Conservation (phyloP, 2,329 filamentous ascomycete genomes). For the Laburnicola sp. region DNA sequence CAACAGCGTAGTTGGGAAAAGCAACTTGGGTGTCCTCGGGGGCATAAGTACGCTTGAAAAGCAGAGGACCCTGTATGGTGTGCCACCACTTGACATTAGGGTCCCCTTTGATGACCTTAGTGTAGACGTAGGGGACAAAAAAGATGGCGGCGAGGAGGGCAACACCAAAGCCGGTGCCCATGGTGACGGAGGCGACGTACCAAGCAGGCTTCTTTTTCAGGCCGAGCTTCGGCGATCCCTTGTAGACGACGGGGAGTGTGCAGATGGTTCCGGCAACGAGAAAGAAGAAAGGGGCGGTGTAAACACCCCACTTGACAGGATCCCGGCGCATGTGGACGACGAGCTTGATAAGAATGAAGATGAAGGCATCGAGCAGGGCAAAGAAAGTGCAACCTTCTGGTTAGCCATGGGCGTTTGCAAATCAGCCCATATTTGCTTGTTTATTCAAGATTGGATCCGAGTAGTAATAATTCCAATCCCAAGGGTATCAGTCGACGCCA, state of each 20-base stretch:
- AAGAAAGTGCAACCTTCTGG: no score
- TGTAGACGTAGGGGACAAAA: constrained; percentile 72
- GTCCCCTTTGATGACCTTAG: constrained; percentile 70
- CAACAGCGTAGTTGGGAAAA: constrained; percentile 75
- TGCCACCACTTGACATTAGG: constrained; percentile 65
- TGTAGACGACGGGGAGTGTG: constrained; percentile 78
- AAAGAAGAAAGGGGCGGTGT: constrained; percentile 74
- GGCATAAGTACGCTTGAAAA: constrained; percentile 58
- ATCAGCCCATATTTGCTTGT: not conserved
- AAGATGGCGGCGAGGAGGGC: constrained; percentile 64
- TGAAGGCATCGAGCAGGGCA: constrained; percentile 57
- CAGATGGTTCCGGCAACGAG: constrained; percentile 73
- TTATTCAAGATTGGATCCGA: not conserved
- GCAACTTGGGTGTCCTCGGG: constrained; percentile 57
- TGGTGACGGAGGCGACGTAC: constrained; percentile 68
- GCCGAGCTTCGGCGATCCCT: constrained; percentile 70
- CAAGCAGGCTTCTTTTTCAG: constrained; percentile 67
- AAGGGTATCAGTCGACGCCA: constrained; percentile 11
- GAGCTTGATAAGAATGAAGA: constrained; percentile 73
- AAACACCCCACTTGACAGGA: constrained; percentile 73
- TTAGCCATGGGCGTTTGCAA: no score
- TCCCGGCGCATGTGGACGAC: constrained; percentile 72
- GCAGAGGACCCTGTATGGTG: constrained; percentile 63
- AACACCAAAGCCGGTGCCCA: constrained; percentile 66
- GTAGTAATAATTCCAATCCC: constrained; percentile 1